Percentiles rank a stretch among this genome's conserved stretches.
These are phyloP conservation scores for Viola odorata DNA, from an alignment of 345 rosid species.

Conservation along the genomic window DNA sequence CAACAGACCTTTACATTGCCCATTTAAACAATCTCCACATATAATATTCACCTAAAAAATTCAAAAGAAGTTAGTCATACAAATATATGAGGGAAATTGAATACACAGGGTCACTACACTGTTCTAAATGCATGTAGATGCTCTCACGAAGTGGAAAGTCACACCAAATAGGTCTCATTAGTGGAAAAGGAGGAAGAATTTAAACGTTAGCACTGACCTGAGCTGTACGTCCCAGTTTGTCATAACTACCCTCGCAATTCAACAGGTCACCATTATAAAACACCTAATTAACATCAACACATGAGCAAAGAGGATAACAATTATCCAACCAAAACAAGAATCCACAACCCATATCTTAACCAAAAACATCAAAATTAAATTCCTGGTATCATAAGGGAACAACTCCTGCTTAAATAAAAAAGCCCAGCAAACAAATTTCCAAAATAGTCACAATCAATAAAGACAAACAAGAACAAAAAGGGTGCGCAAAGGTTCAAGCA, in stretches of 20 bases:
- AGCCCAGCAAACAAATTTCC: no score
- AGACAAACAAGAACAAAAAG: no score
- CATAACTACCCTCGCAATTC: constrained; percentile 72
- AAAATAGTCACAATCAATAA: no score
- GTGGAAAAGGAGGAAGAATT: background rate
- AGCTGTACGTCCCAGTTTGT: constrained; percentile 88
- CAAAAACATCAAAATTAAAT: no score
- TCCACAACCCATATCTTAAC: no score
- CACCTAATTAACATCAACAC: no score
- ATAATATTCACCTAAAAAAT: constrained; percentile 63
- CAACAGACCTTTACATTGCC: constrained; percentile 71
- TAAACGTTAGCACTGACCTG: constrained; percentile 44
- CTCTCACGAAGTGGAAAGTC: background rate
- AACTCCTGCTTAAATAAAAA: no score
- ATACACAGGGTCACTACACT: constrained; percentile 1
- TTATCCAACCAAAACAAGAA: no score
- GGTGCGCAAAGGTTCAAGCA: no score
- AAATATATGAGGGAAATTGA: constrained; percentile 5
- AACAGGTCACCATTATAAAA: constrained; percentile 73
- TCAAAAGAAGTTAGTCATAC: constrained; percentile 3
- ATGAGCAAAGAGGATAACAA: no score
- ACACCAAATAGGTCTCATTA: no score
- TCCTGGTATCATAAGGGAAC: no score
- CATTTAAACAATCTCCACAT: constrained; percentile 78
- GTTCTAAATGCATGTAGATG: background rate